phyloP scores from a whole-genome alignment of 306 rosid genomes.

The Vigna nakashimae region DNA sequence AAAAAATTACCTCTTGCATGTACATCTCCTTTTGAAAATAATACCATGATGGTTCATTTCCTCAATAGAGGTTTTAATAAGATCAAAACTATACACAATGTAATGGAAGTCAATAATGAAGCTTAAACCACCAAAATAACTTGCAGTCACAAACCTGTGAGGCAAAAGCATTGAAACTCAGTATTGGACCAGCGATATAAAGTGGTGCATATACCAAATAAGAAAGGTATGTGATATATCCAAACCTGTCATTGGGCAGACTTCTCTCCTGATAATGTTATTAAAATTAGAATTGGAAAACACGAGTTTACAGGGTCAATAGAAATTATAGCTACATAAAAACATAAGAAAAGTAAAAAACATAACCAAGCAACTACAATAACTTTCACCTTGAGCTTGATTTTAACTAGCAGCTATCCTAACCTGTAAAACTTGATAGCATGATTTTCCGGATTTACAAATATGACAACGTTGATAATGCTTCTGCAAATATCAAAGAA shows the following conservation, averaged over 20 bases:
- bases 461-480: conserved; percentile 76
- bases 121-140: conserved; percentile 31
- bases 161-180: conserved; percentile 96
- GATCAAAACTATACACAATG: conserved; percentile 26
- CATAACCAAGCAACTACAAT: conserved; percentile 32
- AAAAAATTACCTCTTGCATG: conserved; percentile 22
- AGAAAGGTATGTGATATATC: conserved; percentile 68
- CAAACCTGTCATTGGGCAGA: conserved; percentile 64
- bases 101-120: conserved; percentile 32
- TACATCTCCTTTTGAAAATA: conserved; percentile 38
- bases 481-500: conserved; percentile 69
- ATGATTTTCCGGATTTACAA: conserved; percentile 80
- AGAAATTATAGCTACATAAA: conserved; percentile 29
- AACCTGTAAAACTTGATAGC: conserved; percentile 92
- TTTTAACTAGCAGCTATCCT: conserved; percentile 49
- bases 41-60: conserved; percentile 26
- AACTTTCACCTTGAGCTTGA: conserved; percentile 37
- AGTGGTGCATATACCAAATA: conserved; percentile 93
- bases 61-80: conserved; percentile 30
- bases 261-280: conserved; percentile 72
- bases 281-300: conserved; percentile 41
- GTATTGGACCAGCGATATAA: conserved; percentile 89
- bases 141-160: conserved; percentile 72
- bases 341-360: conserved; percentile 23
- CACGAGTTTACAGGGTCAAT: conserved; percentile 17